Evolutionary conservation across 2,329 filamentous ascomycete species (phyloP).

Genomic region (Venturia asperata): DNA sequence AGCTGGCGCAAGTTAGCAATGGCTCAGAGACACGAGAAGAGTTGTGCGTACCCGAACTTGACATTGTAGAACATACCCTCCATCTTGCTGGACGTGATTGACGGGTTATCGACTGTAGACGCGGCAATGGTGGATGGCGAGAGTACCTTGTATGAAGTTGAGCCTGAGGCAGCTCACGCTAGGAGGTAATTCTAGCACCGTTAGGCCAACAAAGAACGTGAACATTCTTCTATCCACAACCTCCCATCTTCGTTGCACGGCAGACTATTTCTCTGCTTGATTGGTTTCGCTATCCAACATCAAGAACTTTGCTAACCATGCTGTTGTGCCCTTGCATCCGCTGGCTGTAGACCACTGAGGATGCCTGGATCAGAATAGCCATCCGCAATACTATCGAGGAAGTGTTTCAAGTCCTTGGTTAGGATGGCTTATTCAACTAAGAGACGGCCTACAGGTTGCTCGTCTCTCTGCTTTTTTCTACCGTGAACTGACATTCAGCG

Average conservation of each 20-base stretch:
- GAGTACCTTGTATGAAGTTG: background rate
- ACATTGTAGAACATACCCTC: conserved; percentile 93
- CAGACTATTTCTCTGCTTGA: background rate
- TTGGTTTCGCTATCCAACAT: background rate
- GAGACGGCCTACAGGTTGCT: too few species aligned
- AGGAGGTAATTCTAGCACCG: too few species aligned
- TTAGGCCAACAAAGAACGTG: background rate
- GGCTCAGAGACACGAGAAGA: conserved; percentile 12
- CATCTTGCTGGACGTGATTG: conserved; percentile 46
- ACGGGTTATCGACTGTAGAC: conserved; percentile 11
- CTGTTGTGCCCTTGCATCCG: background rate
- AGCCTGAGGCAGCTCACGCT: conserved; percentile 9
- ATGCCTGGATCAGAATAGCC: too few species aligned
- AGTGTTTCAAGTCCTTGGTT: background rate
- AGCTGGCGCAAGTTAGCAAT: conserved; percentile 49
- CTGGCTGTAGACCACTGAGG: background rate
- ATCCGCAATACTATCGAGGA: too few species aligned
- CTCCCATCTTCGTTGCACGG: background rate
- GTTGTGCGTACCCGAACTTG: conserved; percentile 68
- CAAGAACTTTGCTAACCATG: background rate
- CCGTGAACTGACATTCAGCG: background rate
- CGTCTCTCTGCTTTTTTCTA: too few species aligned
- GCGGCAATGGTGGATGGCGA: background rate
- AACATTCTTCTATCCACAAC: background rate
- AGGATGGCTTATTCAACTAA: too few species aligned